A percentile compares a stretch with the other conserved stretches of the same genome.
Conservation (phyloP, 2,329 filamentous ascomycete species). For the Hortaea sp. region DNA sequence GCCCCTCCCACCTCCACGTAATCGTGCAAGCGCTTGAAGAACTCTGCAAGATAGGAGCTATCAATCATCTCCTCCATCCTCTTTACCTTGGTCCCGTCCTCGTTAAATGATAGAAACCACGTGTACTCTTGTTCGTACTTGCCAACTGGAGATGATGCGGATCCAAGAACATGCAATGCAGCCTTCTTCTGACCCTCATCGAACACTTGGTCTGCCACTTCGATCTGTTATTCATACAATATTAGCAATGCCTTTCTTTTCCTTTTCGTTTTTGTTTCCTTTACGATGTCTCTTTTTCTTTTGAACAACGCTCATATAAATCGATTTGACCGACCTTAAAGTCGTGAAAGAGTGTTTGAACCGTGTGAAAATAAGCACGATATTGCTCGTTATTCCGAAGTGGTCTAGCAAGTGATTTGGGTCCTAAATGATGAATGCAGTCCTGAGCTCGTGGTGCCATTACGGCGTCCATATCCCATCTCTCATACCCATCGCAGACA, state of each 20-base stretch:
- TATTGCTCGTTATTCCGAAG: constrained; percentile 5
- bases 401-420: constrained; percentile 2
- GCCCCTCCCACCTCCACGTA: not conserved
- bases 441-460: constrained; percentile 2
- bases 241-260: constrained; percentile 2
- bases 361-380: constrained; percentile 2
- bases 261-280: no score
- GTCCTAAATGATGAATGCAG: constrained; percentile 4
- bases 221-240: not conserved
- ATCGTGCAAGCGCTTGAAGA: not conserved
- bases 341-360: constrained; percentile 1
- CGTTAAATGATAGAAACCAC: constrained; percentile 5
- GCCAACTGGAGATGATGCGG: constrained; percentile 2
- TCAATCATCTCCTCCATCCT: constrained; percentile 5
- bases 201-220: constrained; percentile 1
- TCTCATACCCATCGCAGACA: not conserved
- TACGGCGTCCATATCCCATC: not conserved
- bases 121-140: constrained; percentile 7
- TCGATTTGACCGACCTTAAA: not conserved
- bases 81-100: constrained; percentile 4
- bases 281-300: no score
- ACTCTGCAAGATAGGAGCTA: not conserved
- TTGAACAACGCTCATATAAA: not conserved
- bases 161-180: constrained; percentile 1
- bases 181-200: constrained; percentile 4